A percentile compares a stretch with the other conserved stretches of the same genome.
phyloP scores from a whole-genome alignment of 495 filamentous ascomycete species.

The Trichoderma reesei region DNA sequence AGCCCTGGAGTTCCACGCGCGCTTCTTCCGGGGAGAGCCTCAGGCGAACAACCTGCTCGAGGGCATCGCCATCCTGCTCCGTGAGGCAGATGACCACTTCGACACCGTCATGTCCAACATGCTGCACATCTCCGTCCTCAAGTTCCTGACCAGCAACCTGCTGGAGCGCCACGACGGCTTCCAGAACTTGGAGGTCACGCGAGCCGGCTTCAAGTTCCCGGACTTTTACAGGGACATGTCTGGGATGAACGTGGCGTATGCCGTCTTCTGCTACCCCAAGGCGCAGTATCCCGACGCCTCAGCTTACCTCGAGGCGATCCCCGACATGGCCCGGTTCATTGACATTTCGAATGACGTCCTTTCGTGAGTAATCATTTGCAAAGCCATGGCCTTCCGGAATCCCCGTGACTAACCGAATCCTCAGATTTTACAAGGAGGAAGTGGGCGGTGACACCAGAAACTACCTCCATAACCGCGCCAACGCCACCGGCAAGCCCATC shows the following conservation, averaged over 20 bases:
- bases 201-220: conserved; percentile 1
- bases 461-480: conserved; percentile 10
- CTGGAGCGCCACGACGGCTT: conserved; percentile 3
- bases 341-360: neutral
- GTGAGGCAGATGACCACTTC: neutral
- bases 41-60: conserved; percentile 10
- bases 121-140: conserved; percentile 1
- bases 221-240: conserved; percentile 8
- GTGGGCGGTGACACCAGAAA: conserved; percentile 5
- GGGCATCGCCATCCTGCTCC: neutral
- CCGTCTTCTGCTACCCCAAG: conserved; percentile 3
- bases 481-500: neutral
- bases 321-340: neutral
- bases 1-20: conserved; percentile 9
- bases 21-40: conserved; percentile 8
- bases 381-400: neutral
- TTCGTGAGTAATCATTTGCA: neutral
- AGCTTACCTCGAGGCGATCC: neutral
- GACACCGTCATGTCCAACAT: neutral
- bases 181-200: neutral
- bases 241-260: neutral
- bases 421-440: conserved; percentile 10
- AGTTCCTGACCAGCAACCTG: conserved; percentile 5
- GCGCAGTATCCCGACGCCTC: neutral
- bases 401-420: neutral